These are phyloP conservation scores for Acacia confusa DNA, from an alignment of 306 rosid species.

Conservation along the genomic window DNA sequence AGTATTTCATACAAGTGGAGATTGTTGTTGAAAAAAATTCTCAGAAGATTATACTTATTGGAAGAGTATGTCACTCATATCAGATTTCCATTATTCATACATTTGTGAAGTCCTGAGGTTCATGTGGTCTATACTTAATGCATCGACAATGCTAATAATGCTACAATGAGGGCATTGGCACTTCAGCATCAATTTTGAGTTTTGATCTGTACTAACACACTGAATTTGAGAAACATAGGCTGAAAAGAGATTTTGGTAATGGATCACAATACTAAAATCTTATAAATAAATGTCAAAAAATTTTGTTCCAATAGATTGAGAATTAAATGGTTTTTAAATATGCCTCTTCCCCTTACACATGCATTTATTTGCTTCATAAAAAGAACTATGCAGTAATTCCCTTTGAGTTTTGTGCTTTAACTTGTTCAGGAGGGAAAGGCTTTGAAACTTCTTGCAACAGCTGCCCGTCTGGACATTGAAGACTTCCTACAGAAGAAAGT, in stretches of 20 bases:
- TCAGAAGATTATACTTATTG: slow-evolving; percentile 83
- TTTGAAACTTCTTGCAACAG: slow-evolving; percentile 88
- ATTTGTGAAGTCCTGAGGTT: slow-evolving; percentile 7
- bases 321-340: slow-evolving; percentile 1
- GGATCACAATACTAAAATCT: neutral
- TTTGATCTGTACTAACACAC: neutral
- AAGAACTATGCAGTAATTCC: slow-evolving; percentile 9
- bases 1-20: slow-evolving; percentile 92
- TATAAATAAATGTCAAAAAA: neutral
- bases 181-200: neutral
- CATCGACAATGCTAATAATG: neutral
- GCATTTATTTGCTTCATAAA: neutral
- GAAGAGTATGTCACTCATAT: slow-evolving; percentile 56
- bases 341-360: neutral
- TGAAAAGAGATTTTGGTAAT: neutral
- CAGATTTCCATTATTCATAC: slow-evolving; percentile 14
- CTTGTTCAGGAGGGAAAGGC: slow-evolving; percentile 85
- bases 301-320: neutral
- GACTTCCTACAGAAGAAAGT: slow-evolving; percentile 92
- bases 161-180: neutral
- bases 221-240: neutral
- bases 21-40: slow-evolving; percentile 84
- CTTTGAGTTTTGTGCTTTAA: slow-evolving; percentile 30
- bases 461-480: slow-evolving; percentile 89
- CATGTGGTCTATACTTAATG: neutral